Evolutionary conservation across 495 filamentous ascomycete species (phyloP).

Genomic region (Podospora sp.): DNA sequence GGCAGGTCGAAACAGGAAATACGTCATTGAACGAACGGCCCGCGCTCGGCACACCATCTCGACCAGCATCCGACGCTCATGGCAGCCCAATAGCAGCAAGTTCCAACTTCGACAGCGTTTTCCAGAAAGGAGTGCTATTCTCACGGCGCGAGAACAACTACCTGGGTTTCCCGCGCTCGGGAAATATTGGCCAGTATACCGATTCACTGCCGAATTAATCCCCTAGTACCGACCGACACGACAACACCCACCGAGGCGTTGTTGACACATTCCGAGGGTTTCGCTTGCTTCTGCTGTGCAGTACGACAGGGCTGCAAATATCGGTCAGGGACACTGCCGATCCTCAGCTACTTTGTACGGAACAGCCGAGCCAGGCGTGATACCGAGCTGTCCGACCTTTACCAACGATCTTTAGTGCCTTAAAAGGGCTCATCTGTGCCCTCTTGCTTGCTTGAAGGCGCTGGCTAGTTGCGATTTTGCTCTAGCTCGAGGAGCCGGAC

Average conservation of each 20-base stretch:
- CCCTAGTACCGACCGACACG: not conserved
- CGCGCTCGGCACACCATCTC: not conserved
- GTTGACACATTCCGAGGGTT: not conserved
- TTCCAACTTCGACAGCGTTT: not conserved
- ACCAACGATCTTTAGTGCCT: not conserved
- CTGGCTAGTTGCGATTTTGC: not conserved
- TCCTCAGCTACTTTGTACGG: not conserved
- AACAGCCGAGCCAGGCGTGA: not conserved
- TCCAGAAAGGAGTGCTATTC: not conserved
- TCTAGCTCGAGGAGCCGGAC: not conserved
- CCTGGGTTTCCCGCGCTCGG: not conserved
- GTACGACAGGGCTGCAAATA: not conserved
- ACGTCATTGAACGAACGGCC: constrained; percentile 23
- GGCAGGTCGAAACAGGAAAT: constrained; percentile 20
- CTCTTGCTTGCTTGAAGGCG: not conserved
- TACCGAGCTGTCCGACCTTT: not conserved
- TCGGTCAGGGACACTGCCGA: not conserved
- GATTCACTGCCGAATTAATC: not conserved
- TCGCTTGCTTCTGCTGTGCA: not conserved
- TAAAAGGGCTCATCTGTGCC: not conserved
- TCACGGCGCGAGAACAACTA: not conserved
- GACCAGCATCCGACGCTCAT: not conserved
- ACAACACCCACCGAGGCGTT: not conserved
- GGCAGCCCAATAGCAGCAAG: not conserved
- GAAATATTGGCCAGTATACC: not conserved